Base-by-base conservation (phyloP, 2,329 filamentous ascomycete genomes). In the Ceratocystis albifundus region DNA sequence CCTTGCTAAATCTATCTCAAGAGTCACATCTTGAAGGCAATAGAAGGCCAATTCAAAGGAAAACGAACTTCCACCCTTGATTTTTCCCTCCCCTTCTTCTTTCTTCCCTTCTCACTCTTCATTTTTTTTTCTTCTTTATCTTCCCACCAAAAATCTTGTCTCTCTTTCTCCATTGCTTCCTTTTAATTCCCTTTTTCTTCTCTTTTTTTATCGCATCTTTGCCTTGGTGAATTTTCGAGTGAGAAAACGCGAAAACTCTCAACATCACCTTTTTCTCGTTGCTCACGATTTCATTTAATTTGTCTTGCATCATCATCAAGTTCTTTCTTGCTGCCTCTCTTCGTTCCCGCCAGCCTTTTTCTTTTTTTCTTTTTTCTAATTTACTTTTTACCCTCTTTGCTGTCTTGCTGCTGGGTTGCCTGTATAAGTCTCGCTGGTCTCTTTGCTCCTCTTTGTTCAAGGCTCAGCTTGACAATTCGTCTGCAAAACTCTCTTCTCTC, bases 291-390 rank as follows among this genome's bases (percentile, higher is more conserved):
- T 50, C 65, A 57, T 67, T 65, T 53, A 64, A 57, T 65, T 64
- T 15, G 25, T 65, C 65, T 65, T 68, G 25, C 65, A 67, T 50
- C 50, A 67, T 68, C 17, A 53, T 69, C 36, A 41, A 15, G 10
- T 3, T 50, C 63, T 32, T 59, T 55, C 46, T 61, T 59, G 57
- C 64, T 61, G 22, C 8, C 22, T 41, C 7, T 17, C 55, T 55
- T 12, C 41, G 63, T 36, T 44, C 28, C 46, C 36, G 10, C 22
- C 61, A 32, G 15, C 32, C n/a, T 28, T 15, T 30, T 25, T 30
- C 32, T 28, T 10, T 48, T 32, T n/a, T n/a, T n/a, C n/a, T n/a
- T n/a, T n/a, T n/a, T n/a, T n/a, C n/a, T n/a, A n/a, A n/a, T n/a
- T n/a, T n/a, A n/a, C n/a, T n/a, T n/a, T n/a, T n/a, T n/a, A n/a